Base-by-base conservation (phyloP, 495 filamentous ascomycete genomes). In the Penicillium robsamsonii region DNA sequence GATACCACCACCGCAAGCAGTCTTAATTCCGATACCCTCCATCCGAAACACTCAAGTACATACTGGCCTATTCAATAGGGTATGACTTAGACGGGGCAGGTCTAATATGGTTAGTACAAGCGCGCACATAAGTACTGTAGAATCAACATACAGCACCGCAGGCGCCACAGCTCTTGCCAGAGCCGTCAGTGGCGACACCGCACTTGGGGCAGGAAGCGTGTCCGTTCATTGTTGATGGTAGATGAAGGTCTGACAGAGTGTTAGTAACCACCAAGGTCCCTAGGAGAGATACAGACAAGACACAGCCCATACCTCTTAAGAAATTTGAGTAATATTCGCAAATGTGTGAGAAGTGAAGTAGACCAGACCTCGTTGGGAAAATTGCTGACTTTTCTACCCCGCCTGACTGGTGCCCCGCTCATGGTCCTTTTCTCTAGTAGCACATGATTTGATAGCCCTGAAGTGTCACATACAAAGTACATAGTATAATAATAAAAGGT, bases 121-220 rank as follows among this genome's bases (percentile, higher is more conserved):
- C 9, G 15, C 27, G 11, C 22, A 31, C 17, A 44, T 27, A n/a
- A 47, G 17, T 43, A 51, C 51, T 37, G 5, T 31, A 45, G 50
- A 43, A 15, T 29, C 20, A 46, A 67, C 73, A 48, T 52, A 75
- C 73, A 46, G 66, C 66, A 45, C 73, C 73, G 49, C 73, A 75
- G 12, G 71, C 69, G 22, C 60, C 56, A 58, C 73, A 75, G 58
- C 35, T 73, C 71, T 75, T 75, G 30, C 25, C 48, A 10, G 55
- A 51, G 31, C 67, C 64, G 11, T 33, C 12, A 42, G 68, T 58
- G 38, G 61, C 22, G 38, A 67, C 59, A 58, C 67, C 61, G 58
- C 73, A 75, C 57, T 68, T 73, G 55, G 73, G 73, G 65, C 73
- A 75, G 53, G 47, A 42, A 46, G 60, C 25, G 69, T 73, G 70